These are phyloP conservation scores for Solanum chacoense DNA, from an alignment of 305 asterid genomes.

Conservation along the genomic window DNA sequence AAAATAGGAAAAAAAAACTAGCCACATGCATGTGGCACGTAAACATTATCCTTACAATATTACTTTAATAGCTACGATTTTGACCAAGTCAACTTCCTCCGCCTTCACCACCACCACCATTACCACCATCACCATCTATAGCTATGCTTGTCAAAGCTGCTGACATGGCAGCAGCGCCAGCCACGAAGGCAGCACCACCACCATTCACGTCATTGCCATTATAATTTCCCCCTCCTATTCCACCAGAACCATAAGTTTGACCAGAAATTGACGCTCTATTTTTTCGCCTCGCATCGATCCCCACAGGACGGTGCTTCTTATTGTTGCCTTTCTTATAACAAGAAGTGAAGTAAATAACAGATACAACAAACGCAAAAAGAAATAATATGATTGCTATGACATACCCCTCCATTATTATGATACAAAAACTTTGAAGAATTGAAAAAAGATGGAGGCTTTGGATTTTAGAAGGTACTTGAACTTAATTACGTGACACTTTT, in stretches of 20 bases:
- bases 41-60: neutral
- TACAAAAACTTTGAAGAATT: neutral
- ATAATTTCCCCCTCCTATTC: neutral
- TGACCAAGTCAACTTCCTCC: neutral
- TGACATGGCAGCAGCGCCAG: slow-evolving; percentile 1
- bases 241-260: neutral
- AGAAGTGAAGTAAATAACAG: neutral
- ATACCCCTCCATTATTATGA: neutral
- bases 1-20: neutral
- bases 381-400: neutral
- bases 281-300: neutral
- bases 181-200: neutral
- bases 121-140: neutral
- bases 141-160: neutral
- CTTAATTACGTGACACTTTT: neutral
- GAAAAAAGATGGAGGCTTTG: neutral
- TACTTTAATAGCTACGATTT: neutral
- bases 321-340: neutral
- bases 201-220: neutral
- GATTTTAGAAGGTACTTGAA: neutral
- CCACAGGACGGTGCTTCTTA: neutral
- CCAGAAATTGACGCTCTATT: neutral
- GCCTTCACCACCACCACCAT: too few relatives aligned
- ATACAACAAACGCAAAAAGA: neutral
- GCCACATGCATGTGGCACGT: neutral